Conservation (phyloP, 2,329 filamentous ascomycete species). For the Sarocladiaceae sp. region DNA sequence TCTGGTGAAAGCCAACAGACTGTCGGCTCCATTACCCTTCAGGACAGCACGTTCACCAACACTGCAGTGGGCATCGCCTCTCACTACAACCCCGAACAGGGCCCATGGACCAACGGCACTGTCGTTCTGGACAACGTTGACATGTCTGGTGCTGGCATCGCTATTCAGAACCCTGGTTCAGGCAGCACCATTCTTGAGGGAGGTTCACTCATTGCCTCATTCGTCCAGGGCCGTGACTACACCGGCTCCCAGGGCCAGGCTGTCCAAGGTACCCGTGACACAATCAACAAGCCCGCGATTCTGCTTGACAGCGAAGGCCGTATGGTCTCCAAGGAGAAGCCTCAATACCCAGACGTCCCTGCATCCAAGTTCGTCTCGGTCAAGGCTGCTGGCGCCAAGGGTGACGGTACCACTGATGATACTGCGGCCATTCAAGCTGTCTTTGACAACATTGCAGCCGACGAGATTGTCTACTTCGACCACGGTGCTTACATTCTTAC, state of each 20-base stretch:
- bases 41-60: slow-evolving; percentile 75
- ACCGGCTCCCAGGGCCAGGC: slow-evolving; percentile 41
- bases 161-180: slow-evolving; percentile 57
- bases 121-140: slow-evolving; percentile 89
- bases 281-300: slow-evolving; percentile 57
- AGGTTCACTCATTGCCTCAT: slow-evolving; percentile 55
- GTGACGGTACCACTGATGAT: slow-evolving; percentile 84
- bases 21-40: slow-evolving; percentile 78
- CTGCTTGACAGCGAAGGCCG: slow-evolving; percentile 63
- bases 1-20: slow-evolving; percentile 56
- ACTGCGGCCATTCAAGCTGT: slow-evolving; percentile 78
- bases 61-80: slow-evolving; percentile 67
- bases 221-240: slow-evolving; percentile 77
- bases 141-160: slow-evolving; percentile 64
- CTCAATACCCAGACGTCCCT: slow-evolving; percentile 71
- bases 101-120: slow-evolving; percentile 62
- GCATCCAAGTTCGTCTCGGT: slow-evolving; percentile 73
- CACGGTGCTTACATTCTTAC: slow-evolving; percentile 22
- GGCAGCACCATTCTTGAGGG: slow-evolving; percentile 54
- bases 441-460: slow-evolving; percentile 61
- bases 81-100: slow-evolving; percentile 58
- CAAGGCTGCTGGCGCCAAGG: slow-evolving; percentile 77
- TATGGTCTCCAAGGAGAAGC: slow-evolving; percentile 80
- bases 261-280: slow-evolving; percentile 54
- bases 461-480: slow-evolving; percentile 30